phyloP scores from a whole-genome alignment of 208 protist genomes.

The Vickermania spadyakhi region DNA sequence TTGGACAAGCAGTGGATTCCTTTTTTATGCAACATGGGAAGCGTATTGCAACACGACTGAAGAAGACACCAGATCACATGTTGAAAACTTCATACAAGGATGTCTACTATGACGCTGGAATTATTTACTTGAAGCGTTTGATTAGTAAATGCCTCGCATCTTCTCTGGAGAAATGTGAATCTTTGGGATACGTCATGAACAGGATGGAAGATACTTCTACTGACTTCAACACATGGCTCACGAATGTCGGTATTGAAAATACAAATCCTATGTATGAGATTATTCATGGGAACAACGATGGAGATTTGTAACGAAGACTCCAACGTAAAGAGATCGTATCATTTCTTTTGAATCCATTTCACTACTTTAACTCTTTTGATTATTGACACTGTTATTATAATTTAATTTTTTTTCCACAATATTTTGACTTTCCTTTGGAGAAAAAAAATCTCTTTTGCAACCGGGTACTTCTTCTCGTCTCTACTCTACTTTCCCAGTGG shows the following conservation, averaged over 20 bases:
- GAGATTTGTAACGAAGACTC: not conserved
- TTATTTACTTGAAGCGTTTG: conserved; percentile 36
- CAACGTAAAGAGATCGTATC: no score
- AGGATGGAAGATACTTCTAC: conserved; percentile 28
- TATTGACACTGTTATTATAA: not conserved
- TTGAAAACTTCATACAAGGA: conserved; percentile 80
- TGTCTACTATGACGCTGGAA: conserved; percentile 75
- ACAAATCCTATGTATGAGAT: conserved; percentile 89
- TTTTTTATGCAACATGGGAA: conserved; percentile 82
- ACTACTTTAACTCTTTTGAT: no score
- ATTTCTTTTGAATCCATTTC: no score
- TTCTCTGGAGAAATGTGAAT: conserved; percentile 37
- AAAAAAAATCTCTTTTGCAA: not conserved
- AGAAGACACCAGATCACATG: conserved; percentile 56
- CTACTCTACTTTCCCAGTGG: no score
- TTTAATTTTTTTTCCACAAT: not conserved
- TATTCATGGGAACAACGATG: conserved; percentile 41
- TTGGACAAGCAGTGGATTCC: conserved; percentile 43
- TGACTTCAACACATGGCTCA: conserved; percentile 67
- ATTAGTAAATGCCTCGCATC: conserved; percentile 58
- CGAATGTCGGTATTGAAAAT: conserved; percentile 88
- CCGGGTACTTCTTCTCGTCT: no score
- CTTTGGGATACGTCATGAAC: conserved; percentile 28
- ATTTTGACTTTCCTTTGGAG: not conserved
- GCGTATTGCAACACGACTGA: conserved; percentile 51